Conservation (phyloP, 768 basidiomycete species). For the Chlorophyllum brunneum region DNA sequence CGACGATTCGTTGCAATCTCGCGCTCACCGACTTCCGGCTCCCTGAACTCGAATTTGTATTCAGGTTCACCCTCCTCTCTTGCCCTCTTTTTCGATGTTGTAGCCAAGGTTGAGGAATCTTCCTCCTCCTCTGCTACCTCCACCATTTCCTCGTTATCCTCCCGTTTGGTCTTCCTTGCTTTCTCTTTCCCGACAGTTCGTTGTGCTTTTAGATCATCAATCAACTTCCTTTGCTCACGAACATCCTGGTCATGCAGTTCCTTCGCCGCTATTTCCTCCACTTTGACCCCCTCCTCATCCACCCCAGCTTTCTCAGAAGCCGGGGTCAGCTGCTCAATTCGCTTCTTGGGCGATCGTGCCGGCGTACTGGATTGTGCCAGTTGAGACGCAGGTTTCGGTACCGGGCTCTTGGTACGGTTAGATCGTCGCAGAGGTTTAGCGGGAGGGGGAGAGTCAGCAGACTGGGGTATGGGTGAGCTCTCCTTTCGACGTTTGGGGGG, state of each 20-base stretch:
- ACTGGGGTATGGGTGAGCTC: conserved; percentile 41
- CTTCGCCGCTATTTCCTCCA: conserved; percentile 54
- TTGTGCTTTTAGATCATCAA: conserved; percentile 66
- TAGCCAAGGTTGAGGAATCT: conserved; percentile 3
- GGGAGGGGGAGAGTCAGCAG: conserved; percentile 4
- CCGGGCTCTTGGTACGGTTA: conserved; percentile 18
- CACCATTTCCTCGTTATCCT: conserved; percentile 23
- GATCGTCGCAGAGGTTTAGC: conserved; percentile 16
- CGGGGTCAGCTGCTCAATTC: conserved; percentile 34
- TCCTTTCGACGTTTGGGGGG: conserved; percentile 68
- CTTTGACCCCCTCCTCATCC: conserved; percentile 58
- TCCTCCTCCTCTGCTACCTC: conserved; percentile 43
- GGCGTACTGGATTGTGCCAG: conserved; percentile 19
- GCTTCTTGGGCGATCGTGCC: conserved; percentile 25
- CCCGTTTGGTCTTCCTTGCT: conserved; percentile 10
- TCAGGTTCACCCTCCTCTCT: conserved; percentile 53
- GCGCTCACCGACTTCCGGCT: conserved; percentile 56
- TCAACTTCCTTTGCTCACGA: conserved; percentile 72
- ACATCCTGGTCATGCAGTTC: conserved; percentile 70
- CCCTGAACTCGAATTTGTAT: conserved; percentile 62
- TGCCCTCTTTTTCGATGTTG: conserved; percentile 36
- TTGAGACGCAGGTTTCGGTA: conserved; percentile 3
- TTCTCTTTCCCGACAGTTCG: conserved; percentile 31
- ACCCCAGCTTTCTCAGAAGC: conserved; percentile 53
- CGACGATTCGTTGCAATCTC: conserved; percentile 60